These are phyloP conservation scores for Phytopythium mirpurense DNA, from an alignment of 352 stramenopile species.

Conservation along the genomic window DNA sequence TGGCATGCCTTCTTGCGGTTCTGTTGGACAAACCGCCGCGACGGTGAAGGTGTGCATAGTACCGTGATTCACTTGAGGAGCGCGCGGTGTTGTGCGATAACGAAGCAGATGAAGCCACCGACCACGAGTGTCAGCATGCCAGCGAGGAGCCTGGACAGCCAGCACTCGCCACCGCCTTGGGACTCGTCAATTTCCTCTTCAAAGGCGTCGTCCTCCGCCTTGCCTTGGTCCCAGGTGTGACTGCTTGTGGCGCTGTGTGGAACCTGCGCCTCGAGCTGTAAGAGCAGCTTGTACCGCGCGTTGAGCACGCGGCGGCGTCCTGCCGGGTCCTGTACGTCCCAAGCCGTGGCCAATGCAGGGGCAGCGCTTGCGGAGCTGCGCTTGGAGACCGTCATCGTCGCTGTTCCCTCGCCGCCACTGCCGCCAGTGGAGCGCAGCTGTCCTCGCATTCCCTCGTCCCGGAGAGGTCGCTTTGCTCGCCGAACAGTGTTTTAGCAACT, in stretches of 20 bases:
- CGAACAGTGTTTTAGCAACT: too few relatives aligned
- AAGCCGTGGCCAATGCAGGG: background rate
- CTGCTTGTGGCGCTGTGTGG: background rate
- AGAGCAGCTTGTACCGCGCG: slow-evolving; percentile 5
- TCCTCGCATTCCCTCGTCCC: background rate
- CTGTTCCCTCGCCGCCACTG: background rate
- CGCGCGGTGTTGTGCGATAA: background rate
- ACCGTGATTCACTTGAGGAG: slow-evolving; percentile 6
- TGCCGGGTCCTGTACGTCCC: background rate
- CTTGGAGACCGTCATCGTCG: background rate
- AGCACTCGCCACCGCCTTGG: slow-evolving; percentile 2
- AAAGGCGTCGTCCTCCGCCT: background rate
- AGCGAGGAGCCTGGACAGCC: slow-evolving; percentile 5
- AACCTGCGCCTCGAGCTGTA: slow-evolving; percentile 2
- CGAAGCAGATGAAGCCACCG: background rate
- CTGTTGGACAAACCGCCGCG: background rate
- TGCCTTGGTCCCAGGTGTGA: background rate
- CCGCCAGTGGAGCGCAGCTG: background rate
- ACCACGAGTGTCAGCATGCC: background rate
- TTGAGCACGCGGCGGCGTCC: background rate
- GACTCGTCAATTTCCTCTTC: background rate
- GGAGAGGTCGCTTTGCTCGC: background rate
- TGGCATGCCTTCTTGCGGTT: too few relatives aligned
- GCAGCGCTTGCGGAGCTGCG: background rate
- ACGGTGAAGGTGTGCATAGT: too few relatives aligned